Base-by-base conservation (phyloP, 2,329 filamentous ascomycete genomes). In the Calcarisporium arbuscula region DNA sequence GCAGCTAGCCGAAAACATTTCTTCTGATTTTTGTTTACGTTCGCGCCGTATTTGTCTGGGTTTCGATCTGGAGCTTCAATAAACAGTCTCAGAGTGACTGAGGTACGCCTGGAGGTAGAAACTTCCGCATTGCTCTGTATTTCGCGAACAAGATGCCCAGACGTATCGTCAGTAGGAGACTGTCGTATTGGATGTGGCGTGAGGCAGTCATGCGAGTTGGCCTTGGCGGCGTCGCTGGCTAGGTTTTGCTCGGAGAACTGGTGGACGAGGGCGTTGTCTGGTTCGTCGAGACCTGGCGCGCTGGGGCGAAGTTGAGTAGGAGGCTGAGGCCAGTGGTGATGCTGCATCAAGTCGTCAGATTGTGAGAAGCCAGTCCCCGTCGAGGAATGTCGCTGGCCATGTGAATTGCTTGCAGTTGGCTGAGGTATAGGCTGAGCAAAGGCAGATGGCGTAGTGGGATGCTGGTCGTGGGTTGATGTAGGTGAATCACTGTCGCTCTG, bases 191-290 rank as follows among this genome's bases (percentile, higher is more conserved):
- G 78, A 21, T 85, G 81, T 20, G 75, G 71, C 21, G 72, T 72
- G 29, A 87, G 76, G 40, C 76, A 72, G 45, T 70, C 77, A 54
- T 88, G 89, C 32, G 80, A 77, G 41, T 77, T 79, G 19, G 73
- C 72, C 46, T 87, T 76, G 40, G 80, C 79, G 28, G 77, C 79
- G 28, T 77, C 78, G 41, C 85, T n/a, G n/a, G n/a, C 82, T 27
- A 96, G 74, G 60, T 95, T 94, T 68, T 96, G 90, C 62, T 95
- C 88, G 39, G 90, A 94, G 61, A 96, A 94, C 60, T 98, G 92
- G 58, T 95, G 87, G 41, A 89, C 88, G 29, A 96, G 75, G 19
- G 88, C 89, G 51, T 87, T 92, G 50, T 90, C 94, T 48, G 82
- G 84, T 54, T 95, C 88, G 52, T 85, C 87, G 39, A n/a, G n/a